Evolutionary conservation across 352 stramenopile genomes (phyloP).

Genomic region (Pythium vanterpoolii): DNA sequence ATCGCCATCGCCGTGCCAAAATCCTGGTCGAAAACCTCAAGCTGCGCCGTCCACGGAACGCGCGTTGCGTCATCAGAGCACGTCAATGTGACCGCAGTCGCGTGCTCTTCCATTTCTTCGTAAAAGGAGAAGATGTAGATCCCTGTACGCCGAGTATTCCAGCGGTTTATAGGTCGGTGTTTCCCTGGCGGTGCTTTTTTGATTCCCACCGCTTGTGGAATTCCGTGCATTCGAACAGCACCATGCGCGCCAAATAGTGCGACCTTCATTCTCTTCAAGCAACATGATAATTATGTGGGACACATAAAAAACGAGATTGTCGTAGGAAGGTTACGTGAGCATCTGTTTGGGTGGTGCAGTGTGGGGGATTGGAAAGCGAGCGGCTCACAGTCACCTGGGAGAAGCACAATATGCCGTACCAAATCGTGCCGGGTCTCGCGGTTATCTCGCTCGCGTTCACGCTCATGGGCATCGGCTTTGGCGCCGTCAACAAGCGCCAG

Average conservation of each 20-base stretch:
- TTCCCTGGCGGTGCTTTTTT: constrained; percentile 1
- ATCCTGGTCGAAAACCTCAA: constrained; percentile 60
- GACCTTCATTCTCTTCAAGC: constrained; percentile 15
- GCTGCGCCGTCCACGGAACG: constrained; percentile 9
- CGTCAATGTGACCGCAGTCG: neutral
- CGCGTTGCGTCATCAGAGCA: neutral
- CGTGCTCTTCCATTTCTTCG: neutral
- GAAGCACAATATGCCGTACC: constrained; percentile 73
- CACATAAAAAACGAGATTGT: constrained; percentile 11
- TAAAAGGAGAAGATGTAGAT: too few species aligned
- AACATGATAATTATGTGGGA: constrained; percentile 1
- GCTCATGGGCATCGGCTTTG: constrained; percentile 69
- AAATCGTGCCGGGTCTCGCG: constrained; percentile 76
- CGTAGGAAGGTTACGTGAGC: constrained; percentile 19
- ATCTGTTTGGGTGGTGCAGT: constrained; percentile 22
- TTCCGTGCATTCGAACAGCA: constrained; percentile 15
- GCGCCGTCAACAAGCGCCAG: constrained; percentile 73
- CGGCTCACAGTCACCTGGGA: constrained; percentile 5
- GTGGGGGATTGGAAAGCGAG: constrained; percentile 10
- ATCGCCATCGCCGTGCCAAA: constrained; percentile 71
- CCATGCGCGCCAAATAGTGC: constrained; percentile 6
- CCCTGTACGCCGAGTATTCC: neutral
- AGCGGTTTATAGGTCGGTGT: neutral
- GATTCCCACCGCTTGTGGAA: neutral
- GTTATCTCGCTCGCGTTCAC: constrained; percentile 77